A percentile compares a stretch with the other conserved stretches of the same genome.
phyloP scores from a whole-genome alignment of 139 green algal species.

The Picochlorum costavermella region DNA sequence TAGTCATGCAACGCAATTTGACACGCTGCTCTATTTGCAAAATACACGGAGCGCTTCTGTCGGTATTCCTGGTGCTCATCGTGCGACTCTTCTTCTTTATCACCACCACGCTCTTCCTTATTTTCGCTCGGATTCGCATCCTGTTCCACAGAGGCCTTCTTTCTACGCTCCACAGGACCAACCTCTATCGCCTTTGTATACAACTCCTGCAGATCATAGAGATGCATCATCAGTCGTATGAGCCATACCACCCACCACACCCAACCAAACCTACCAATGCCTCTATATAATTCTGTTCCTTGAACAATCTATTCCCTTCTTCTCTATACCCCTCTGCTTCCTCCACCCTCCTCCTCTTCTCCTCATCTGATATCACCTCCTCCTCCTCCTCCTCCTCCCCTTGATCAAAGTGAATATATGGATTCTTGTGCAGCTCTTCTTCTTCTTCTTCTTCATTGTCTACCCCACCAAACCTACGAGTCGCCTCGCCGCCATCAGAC shows the following conservation, averaged over 20 bases:
- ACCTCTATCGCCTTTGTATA: slow-evolving; percentile 33
- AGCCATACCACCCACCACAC: not conserved
- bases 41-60: slow-evolving; percentile 29
- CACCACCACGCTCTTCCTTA: no score
- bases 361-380: not conserved
- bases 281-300: slow-evolving; percentile 23
- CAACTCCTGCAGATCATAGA: slow-evolving; percentile 10
- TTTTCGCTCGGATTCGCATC: no score
- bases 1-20: slow-evolving; percentile 30
- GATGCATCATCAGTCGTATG: not conserved
- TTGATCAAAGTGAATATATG: not conserved
- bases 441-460: not conserved
- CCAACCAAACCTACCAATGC: slow-evolving; percentile 7
- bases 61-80: no score
- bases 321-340: slow-evolving; percentile 24
- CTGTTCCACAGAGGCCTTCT: not conserved
- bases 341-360: not conserved
- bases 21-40: slow-evolving; percentile 35
- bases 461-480: no score
- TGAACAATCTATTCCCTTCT: slow-evolving; percentile 35
- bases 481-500: not conserved
- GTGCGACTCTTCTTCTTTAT: slow-evolving; percentile 58
- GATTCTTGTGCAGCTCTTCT: not conserved
- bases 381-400: not conserved
- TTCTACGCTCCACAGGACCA: slow-evolving; percentile 4